Conservation (phyloP, 176 grass and related monocot species). For the Oryza brachyantha region DNA sequence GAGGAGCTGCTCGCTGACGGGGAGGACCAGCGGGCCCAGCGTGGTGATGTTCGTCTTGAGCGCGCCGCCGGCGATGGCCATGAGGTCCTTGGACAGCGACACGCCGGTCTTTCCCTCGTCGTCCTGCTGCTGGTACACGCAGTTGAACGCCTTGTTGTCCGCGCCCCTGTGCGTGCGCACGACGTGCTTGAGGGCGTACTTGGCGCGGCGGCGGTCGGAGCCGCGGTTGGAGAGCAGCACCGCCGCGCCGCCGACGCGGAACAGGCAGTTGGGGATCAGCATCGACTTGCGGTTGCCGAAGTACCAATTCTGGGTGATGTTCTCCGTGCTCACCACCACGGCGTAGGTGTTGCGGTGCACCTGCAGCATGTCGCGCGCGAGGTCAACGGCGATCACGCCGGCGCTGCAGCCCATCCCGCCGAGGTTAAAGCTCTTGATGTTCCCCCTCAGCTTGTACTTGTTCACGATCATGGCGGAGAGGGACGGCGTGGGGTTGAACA, state of each 20-base stretch:
- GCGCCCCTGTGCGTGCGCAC: slow-evolving; percentile 86
- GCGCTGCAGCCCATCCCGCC: slow-evolving; percentile 96
- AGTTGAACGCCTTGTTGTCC: slow-evolving; percentile 75
- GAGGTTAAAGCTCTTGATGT: slow-evolving; percentile 81
- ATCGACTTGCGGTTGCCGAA: slow-evolving; percentile 87
- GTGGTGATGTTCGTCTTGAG: slow-evolving; percentile 96
- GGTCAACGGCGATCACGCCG: slow-evolving; percentile 75
- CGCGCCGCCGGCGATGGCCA: slow-evolving; percentile 78
- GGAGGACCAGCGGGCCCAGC: slow-evolving; percentile 81
- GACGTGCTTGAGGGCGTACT: slow-evolving; percentile 69
- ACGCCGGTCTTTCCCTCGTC: slow-evolving; percentile 68
- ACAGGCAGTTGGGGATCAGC: slow-evolving; percentile 83
- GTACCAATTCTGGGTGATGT: slow-evolving; percentile 97
- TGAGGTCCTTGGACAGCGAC: slow-evolving; percentile 79
- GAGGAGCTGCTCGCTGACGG: slow-evolving; percentile 82
- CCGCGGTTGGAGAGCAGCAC: slow-evolving; percentile 75
- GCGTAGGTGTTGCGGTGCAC: slow-evolving; percentile 70
- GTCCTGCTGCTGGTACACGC: slow-evolving; percentile 92
- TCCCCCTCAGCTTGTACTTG: slow-evolving; percentile 78
- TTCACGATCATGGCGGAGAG: slow-evolving; percentile 95
- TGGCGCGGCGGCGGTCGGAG: slow-evolving; percentile 55
- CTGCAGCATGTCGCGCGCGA: slow-evolving; percentile 75
- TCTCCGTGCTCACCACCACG: slow-evolving; percentile 87
- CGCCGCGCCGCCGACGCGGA: slow-evolving; percentile 72
- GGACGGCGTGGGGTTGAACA: slow-evolving; percentile 86